Percentiles rank a stretch among this genome's conserved stretches.
phyloP scores from a whole-genome alignment of 805 yeast genomes.

The Kluyveromyces aestuarii region DNA sequence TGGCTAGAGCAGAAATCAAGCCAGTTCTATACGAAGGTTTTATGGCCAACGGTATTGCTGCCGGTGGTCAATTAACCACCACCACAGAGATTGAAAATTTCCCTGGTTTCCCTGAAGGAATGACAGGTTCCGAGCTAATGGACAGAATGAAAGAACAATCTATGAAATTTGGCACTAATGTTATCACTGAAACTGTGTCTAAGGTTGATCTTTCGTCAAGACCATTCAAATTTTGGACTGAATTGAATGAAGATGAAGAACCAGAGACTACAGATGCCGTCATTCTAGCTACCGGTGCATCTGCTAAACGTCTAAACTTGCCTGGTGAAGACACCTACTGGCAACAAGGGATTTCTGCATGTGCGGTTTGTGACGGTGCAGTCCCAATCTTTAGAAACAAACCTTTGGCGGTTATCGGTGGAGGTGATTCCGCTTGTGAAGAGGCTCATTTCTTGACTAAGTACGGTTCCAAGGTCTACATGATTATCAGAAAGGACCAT shows the following conservation, averaged over 20 bases:
- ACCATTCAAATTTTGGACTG: constrained; percentile 97
- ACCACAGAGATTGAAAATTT: constrained; percentile 98
- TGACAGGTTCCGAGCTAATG: constrained; percentile 83
- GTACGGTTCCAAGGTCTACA: constrained; percentile 91
- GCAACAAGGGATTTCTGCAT: constrained; percentile 99
- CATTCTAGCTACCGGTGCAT: constrained; percentile 94
- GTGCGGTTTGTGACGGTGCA: constrained; percentile 99
- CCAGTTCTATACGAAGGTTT: constrained; percentile 93
- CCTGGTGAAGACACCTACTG: constrained; percentile 98
- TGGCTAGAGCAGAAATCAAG: constrained; percentile 92
- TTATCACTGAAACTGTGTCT: constrained; percentile 90
- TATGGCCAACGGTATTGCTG: constrained; percentile 94
- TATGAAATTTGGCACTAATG: constrained; percentile 79
- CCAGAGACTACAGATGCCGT: constrained; percentile 91
- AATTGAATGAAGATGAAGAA: constrained; percentile 84
- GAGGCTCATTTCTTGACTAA: constrained; percentile 96
- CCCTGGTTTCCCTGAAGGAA: constrained; percentile 96
- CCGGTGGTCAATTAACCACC: constrained; percentile 98
- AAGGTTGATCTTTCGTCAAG: constrained; percentile 79
- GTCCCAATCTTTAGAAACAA: constrained; percentile 97
- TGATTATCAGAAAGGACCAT: constrained; percentile 89
- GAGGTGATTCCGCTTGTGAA: constrained; percentile 99
- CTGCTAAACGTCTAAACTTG: constrained; percentile 86
- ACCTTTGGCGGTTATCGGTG: constrained; percentile 96
- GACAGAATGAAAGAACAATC: constrained; percentile 90